These are phyloP conservation scores for Kwoniella sp. DNA, from an alignment of 768 basidiomycete species.

Conservation along the genomic window DNA sequence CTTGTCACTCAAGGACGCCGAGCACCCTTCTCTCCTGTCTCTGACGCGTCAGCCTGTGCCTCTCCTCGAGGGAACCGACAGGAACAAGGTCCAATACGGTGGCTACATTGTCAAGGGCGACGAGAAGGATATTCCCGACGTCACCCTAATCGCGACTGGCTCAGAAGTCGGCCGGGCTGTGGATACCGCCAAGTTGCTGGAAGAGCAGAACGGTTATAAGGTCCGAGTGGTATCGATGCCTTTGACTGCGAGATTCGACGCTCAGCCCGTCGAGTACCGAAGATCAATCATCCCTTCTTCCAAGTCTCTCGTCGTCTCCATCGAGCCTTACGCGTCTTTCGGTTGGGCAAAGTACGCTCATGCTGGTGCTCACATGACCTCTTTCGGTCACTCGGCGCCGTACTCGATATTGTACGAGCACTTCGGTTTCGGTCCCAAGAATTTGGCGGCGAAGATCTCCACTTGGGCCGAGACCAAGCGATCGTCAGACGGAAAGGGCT, in stretches of 20 bases:
- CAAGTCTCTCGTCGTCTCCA: slow-evolving; percentile 44
- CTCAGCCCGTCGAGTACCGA: slow-evolving; percentile 41
- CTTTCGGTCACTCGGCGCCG: slow-evolving; percentile 54
- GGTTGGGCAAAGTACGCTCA: slow-evolving; percentile 56
- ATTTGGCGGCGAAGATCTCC: slow-evolving; percentile 42
- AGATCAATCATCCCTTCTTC: slow-evolving; percentile 28
- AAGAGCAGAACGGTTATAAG: slow-evolving; percentile 9
- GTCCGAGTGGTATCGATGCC: slow-evolving; percentile 56
- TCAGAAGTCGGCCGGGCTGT: slow-evolving; percentile 50
- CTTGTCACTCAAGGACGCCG: slow-evolving; percentile 37
- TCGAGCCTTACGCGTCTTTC: slow-evolving; percentile 53
- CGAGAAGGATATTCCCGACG: slow-evolving; percentile 32
- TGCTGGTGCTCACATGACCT: slow-evolving; percentile 52
- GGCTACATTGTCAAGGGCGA: slow-evolving; percentile 46
- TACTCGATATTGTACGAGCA: slow-evolving; percentile 46
- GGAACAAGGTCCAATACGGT: slow-evolving; percentile 40
- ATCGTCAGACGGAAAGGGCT: slow-evolving; percentile 1
- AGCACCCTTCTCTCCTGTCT: slow-evolving; percentile 39
- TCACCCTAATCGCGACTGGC: slow-evolving; percentile 51
- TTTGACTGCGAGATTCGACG: slow-evolving; percentile 45
- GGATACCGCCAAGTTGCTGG: slow-evolving; percentile 43
- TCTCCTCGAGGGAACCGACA: slow-evolving; percentile 42
- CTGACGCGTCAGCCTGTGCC: slow-evolving; percentile 52
- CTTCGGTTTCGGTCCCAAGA: slow-evolving; percentile 52
- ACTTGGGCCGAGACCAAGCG: slow-evolving; percentile 26